Evolutionary conservation across 192 early-diverging fungal species (phyloP).

Genomic region (Backusella macrospora): DNA sequence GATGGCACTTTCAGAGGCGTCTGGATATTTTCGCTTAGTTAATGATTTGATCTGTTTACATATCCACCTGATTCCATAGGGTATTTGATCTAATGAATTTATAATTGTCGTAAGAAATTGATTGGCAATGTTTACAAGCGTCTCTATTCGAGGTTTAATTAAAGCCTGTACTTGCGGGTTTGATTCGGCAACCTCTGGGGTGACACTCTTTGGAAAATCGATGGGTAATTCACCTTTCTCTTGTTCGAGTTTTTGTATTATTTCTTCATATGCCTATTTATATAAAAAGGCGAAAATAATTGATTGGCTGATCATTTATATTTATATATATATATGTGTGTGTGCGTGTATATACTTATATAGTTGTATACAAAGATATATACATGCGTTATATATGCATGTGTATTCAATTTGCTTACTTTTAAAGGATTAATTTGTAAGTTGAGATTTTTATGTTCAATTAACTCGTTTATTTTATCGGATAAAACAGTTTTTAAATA

Average conservation of each 20-base stretch:
- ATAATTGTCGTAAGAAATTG: constrained; percentile 85
- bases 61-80: constrained; percentile 95
- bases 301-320: background rate
- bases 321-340: background rate
- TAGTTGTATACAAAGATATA: too few relatives aligned
- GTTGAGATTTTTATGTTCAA: constrained; percentile 79
- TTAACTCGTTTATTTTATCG: constrained; percentile 75
- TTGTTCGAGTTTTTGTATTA: constrained; percentile 68
- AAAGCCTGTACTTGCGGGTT: constrained; percentile 80
- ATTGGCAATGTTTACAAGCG: constrained; percentile 82
- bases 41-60: constrained; percentile 94
- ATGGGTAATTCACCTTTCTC: constrained; percentile 50
- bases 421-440: constrained; percentile 94
- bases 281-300: background rate
- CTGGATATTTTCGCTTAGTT: constrained; percentile 89
- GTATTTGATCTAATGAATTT: constrained; percentile 80
- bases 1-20: constrained; percentile 80
- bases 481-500: constrained; percentile 87
- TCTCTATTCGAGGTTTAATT: constrained; percentile 72
- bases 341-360: too few relatives aligned
- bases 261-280: constrained; percentile 70
- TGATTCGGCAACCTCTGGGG: constrained; percentile 74
- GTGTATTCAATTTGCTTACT: constrained; percentile 37
- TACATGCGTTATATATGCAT: background rate
- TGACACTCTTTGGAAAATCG: constrained; percentile 69